These are phyloP conservation scores for Plectosphaerella plurivora DNA, from an alignment of 2,329 filamentous ascomycete species.

Conservation along the genomic window DNA sequence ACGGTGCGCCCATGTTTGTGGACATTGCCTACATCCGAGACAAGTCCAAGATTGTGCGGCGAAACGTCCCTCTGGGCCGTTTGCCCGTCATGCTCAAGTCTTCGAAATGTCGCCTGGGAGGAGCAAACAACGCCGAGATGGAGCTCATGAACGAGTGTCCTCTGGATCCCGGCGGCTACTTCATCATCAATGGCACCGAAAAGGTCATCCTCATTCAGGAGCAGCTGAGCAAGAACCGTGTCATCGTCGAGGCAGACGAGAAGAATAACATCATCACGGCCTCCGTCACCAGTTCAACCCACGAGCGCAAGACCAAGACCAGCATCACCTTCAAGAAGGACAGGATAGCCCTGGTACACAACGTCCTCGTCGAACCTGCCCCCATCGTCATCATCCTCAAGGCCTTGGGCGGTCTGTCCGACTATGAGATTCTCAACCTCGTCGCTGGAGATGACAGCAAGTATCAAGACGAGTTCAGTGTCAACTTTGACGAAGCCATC, in stretches of 20 bases:
- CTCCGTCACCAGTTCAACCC: slow-evolving; percentile 95
- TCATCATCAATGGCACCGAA: slow-evolving; percentile 95
- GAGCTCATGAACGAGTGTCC: slow-evolving; percentile 91
- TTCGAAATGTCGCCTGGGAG: slow-evolving; percentile 82
- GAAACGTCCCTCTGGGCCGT: slow-evolving; percentile 77
- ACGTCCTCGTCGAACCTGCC: slow-evolving; percentile 88
- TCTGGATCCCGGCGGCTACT: slow-evolving; percentile 93
- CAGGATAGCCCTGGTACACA: slow-evolving; percentile 82
- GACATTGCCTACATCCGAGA: slow-evolving; percentile 89
- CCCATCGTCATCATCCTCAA: slow-evolving; percentile 92
- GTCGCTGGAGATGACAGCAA: slow-evolving; percentile 81
- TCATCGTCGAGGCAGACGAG: slow-evolving; percentile 89
- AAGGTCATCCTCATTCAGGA: slow-evolving; percentile 99
- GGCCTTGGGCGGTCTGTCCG: slow-evolving; percentile 87
- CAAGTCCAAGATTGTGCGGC: slow-evolving; percentile 67
- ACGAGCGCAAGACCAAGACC: slow-evolving; percentile 96
- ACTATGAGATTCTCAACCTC: slow-evolving; percentile 90
- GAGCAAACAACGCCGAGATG: slow-evolving; percentile 84
- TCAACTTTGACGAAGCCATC: slow-evolving; percentile 91
- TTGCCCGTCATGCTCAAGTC: slow-evolving; percentile 97
- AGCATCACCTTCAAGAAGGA: slow-evolving; percentile 95
- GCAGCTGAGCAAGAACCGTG: slow-evolving; percentile 97
- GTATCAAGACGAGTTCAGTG: slow-evolving; percentile 91
- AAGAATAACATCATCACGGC: slow-evolving; percentile 94
- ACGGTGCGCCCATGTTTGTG: slow-evolving; percentile 88